These are phyloP conservation scores for Knoxdaviesia proteae DNA, from an alignment of 2,329 filamentous ascomycete species.

Conservation along the genomic window DNA sequence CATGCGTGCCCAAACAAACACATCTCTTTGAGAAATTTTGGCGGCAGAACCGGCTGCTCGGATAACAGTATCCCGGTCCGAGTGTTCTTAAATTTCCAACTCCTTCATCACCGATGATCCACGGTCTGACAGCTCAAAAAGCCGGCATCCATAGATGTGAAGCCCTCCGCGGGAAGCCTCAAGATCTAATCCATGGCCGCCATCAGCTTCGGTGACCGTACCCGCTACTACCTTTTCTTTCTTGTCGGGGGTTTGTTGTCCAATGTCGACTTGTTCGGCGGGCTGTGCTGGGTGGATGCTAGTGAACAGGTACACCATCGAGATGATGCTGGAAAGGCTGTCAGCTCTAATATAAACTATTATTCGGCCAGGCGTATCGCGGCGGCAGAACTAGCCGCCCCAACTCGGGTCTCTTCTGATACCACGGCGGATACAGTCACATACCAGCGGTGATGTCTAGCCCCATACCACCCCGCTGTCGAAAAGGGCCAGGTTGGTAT, in stretches of 20 bases:
- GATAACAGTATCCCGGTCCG: constrained; percentile 32
- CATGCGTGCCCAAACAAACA: constrained; percentile 65
- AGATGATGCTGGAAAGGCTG: constrained; percentile 63
- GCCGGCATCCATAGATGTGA: constrained; percentile 64
- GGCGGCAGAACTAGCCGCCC: constrained; percentile 36
- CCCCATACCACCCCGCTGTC: constrained; percentile 70
- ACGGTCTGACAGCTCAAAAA: constrained; percentile 76
- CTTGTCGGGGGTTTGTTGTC: constrained; percentile 6
- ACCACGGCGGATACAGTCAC: constrained; percentile 49
- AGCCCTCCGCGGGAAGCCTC: constrained; percentile 22
- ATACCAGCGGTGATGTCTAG: constrained; percentile 66
- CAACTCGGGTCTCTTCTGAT: constrained; percentile 28
- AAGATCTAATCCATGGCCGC: background rate
- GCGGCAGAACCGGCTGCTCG: constrained; percentile 83
- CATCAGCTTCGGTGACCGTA: background rate
- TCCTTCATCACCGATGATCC: constrained; percentile 92
- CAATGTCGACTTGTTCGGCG: constrained; percentile 5
- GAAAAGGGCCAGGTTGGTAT: constrained; percentile 69
- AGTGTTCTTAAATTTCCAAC: constrained; percentile 56
- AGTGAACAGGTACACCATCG: constrained; percentile 63
- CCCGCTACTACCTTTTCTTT: constrained; percentile 1
- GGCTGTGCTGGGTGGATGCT: constrained; percentile 18
- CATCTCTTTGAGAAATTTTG: constrained; percentile 66
- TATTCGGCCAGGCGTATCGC: constrained; percentile 32
- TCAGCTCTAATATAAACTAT: constrained; percentile 71